phyloP scores from a whole-genome alignment of 257 asterid species.

The Dorcoceras hygrometricum region DNA sequence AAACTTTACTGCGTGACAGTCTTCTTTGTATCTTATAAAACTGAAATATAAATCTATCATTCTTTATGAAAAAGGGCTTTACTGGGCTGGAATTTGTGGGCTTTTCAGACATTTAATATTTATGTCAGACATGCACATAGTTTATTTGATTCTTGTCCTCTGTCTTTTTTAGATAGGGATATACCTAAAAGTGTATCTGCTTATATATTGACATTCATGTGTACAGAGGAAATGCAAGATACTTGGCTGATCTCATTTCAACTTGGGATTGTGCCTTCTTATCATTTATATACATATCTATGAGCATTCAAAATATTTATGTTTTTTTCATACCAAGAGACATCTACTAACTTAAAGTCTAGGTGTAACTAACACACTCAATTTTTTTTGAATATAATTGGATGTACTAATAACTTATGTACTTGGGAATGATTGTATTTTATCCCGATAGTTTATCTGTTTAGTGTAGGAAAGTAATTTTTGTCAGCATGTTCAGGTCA shows the following conservation, averaged over 20 bases:
- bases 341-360: neutral
- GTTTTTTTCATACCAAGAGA: neutral
- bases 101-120: neutral
- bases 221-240: neutral
- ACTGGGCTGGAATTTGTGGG: neutral
- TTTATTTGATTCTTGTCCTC: neutral
- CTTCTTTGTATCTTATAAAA: neutral
- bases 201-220: neutral
- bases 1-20: neutral
- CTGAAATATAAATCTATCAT: neutral
- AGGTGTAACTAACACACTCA: conserved; percentile 2
- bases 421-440: neutral
- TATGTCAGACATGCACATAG: neutral
- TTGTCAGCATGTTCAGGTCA: conserved; percentile 51
- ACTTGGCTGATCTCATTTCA: neutral
- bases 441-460: conserved; percentile 4
- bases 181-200: neutral
- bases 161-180: conserved; percentile 2
- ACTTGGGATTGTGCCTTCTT: neutral
- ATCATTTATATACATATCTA: neutral
- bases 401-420: neutral
- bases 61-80: neutral
- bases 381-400: neutral
- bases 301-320: neutral
- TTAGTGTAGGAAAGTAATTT: conserved; percentile 20